A percentile compares a stretch with the other conserved stretches of the same genome.
Evolutionary conservation across 257 asterid species (phyloP).

Genomic region (Leonotis leonurus): DNA sequence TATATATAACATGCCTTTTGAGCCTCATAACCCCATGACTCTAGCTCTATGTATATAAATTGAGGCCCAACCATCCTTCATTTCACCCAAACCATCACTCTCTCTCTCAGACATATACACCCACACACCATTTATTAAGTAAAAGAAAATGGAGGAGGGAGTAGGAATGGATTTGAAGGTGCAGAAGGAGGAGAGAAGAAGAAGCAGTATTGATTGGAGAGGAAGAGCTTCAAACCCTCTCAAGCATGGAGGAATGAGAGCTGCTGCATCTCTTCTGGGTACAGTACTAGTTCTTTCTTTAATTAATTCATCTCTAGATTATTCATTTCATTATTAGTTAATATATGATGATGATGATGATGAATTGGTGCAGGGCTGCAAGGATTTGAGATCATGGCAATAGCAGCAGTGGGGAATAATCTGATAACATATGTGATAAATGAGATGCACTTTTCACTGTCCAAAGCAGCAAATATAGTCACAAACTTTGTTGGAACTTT

Average conservation of each 20-base stretch:
- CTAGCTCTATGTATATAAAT: constrained; percentile 10
- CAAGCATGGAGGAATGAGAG: constrained; percentile 82
- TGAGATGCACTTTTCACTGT: constrained; percentile 89
- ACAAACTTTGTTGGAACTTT: constrained; percentile 85
- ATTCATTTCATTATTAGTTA: too few species aligned
- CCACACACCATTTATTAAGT: too few species aligned
- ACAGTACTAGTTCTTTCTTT: constrained; percentile 20
- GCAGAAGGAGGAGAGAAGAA: background rate
- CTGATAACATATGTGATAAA: constrained; percentile 77
- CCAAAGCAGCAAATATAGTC: constrained; percentile 76
- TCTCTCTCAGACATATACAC: background rate
- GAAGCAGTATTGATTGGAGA: constrained; percentile 62
- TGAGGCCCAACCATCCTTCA: constrained; percentile 3
- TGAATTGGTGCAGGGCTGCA: constrained; percentile 54
- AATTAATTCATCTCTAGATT: too few species aligned
- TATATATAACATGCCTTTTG: background rate
- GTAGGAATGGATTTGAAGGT: constrained; percentile 21
- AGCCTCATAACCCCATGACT: too few species aligned
- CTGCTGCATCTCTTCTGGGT: constrained; percentile 85
- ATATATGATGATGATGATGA: background rate
- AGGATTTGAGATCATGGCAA: constrained; percentile 93
- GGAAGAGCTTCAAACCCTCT: constrained; percentile 65
- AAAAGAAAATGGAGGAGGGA: constrained; percentile 38
- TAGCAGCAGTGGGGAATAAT: constrained; percentile 96
- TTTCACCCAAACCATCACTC: constrained; percentile 2